Percentiles rank a stretch among this genome's conserved stretches.
phyloP scores from a whole-genome alignment of 2,329 filamentous ascomycete species.

The Arthrobotrys iridis region DNA sequence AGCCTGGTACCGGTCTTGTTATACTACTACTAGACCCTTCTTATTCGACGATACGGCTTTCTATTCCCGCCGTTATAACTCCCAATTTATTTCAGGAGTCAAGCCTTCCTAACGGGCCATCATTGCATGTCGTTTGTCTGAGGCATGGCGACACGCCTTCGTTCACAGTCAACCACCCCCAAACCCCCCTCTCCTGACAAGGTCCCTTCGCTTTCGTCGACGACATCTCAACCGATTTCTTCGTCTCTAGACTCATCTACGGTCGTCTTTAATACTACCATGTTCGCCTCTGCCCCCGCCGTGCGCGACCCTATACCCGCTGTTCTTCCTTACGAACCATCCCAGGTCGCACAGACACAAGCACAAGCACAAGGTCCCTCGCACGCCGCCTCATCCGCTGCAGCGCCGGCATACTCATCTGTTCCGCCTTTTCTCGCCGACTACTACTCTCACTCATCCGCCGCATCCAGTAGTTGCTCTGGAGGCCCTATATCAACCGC shows the following conservation, averaged over 20 bases:
- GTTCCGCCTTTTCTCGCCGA: neutral
- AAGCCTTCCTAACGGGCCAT: neutral
- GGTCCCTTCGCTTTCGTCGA: constrained; percentile 8
- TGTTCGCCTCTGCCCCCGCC: constrained; percentile 33
- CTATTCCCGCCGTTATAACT: constrained; percentile 1
- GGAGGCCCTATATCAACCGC: constrained; percentile 14
- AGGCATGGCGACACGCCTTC: constrained; percentile 41
- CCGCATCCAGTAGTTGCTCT: neutral
- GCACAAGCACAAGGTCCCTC: constrained; percentile 26
- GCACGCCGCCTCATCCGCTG: constrained; percentile 22
- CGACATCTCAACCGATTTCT: neutral
- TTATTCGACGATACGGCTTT: neutral
- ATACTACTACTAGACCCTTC: neutral
- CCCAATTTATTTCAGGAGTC: constrained; percentile 15
- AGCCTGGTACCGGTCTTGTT: neutral
- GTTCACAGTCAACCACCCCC: constrained; percentile 43
- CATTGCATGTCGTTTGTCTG: neutral
- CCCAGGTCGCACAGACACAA: constrained; percentile 26
- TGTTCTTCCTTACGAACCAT: constrained; percentile 9
- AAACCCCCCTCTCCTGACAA: constrained; percentile 39
- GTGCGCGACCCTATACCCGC: constrained; percentile 20
- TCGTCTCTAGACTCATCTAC: neutral
- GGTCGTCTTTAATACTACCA: constrained; percentile 36
- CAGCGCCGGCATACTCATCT: constrained; percentile 8
- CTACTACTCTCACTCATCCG: constrained; percentile 5